Evolutionary conservation across 2,329 filamentous ascomycete species (phyloP).

Genomic region (Aspergillus ibericus): DNA sequence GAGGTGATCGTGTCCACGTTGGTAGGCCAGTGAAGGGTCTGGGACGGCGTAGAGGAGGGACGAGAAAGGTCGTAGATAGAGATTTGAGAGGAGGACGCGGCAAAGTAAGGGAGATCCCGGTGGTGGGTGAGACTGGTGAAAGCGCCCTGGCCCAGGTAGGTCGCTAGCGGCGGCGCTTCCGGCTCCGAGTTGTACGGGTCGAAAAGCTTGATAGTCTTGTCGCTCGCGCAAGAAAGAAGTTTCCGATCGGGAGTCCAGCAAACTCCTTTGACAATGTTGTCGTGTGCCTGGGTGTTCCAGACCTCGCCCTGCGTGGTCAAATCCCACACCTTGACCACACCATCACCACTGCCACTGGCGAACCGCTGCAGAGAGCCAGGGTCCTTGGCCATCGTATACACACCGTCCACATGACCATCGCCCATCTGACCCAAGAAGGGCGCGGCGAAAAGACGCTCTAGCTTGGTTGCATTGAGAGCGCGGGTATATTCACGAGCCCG

Average conservation of each 20-base stretch:
- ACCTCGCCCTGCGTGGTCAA: constrained; percentile 69
- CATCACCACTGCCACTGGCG: constrained; percentile 85
- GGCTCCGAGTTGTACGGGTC: constrained; percentile 77
- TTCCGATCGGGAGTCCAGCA: constrained; percentile 86
- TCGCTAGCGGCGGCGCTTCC: constrained; percentile 71
- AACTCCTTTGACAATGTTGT: constrained; percentile 89
- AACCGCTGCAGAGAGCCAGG: constrained; percentile 71
- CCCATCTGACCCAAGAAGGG: constrained; percentile 87
- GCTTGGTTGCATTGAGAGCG: constrained; percentile 80
- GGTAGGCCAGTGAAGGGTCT: constrained; percentile 84
- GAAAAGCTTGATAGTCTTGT: constrained; percentile 85
- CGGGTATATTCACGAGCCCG: constrained; percentile 81
- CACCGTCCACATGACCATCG: constrained; percentile 86
- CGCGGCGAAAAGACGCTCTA: constrained; percentile 87
- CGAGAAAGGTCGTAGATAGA: constrained; percentile 86
- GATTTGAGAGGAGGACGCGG: constrained; percentile 71
- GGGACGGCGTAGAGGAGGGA: constrained; percentile 72
- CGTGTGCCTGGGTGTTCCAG: constrained; percentile 79
- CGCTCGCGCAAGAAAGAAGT: constrained; percentile 80
- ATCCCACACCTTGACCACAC: constrained; percentile 92
- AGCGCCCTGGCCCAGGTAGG: constrained; percentile 78
- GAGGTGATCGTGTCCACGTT: constrained; percentile 86
- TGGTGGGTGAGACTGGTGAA: constrained; percentile 87
- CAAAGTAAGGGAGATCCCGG: constrained; percentile 74
- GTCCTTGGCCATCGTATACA: constrained; percentile 79